Evolutionary conservation across 495 filamentous ascomycete genomes (phyloP).

Genomic region (Penicillium daleae): DNA sequence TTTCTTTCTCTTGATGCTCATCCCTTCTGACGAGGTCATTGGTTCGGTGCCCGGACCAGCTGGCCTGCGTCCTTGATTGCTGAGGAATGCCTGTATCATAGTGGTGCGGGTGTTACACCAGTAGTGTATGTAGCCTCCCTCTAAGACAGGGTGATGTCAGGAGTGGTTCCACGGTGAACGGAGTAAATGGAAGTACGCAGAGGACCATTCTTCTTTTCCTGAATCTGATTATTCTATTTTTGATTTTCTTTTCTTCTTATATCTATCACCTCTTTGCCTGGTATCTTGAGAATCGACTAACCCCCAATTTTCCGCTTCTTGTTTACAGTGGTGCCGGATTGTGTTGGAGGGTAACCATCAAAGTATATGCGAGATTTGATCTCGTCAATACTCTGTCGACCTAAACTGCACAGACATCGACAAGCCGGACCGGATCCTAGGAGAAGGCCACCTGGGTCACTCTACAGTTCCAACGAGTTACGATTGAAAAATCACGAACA

Average conservation of each 20-base stretch:
- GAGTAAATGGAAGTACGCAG: background rate
- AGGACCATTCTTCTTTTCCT: conserved; percentile 5
- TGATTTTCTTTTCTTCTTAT: conserved; percentile 20
- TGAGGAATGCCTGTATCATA: conserved; percentile 30
- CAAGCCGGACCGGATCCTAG: background rate
- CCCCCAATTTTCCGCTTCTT: conserved; percentile 1
- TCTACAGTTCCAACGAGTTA: no score
- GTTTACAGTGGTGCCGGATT: background rate
- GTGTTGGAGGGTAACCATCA: background rate
- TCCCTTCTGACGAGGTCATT: conserved; percentile 11
- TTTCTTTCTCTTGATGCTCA: background rate
- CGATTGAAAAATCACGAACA: background rate
- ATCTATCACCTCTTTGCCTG: conserved; percentile 26
- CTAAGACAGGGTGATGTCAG: conserved; percentile 34
- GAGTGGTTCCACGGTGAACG: conserved; percentile 13
- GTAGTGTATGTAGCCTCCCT: background rate
- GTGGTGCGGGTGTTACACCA: conserved; percentile 26
- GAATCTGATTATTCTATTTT: background rate
- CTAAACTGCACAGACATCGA: background rate
- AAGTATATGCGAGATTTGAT: background rate
- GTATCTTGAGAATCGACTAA: background rate
- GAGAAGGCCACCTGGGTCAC: no score
- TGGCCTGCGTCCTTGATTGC: conserved; percentile 28
- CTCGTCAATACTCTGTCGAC: background rate
- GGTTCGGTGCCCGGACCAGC: conserved; percentile 11